Evolutionary conservation across 352 stramenopile species (phyloP).

Genomic region (Globisporangium radiosum): DNA sequence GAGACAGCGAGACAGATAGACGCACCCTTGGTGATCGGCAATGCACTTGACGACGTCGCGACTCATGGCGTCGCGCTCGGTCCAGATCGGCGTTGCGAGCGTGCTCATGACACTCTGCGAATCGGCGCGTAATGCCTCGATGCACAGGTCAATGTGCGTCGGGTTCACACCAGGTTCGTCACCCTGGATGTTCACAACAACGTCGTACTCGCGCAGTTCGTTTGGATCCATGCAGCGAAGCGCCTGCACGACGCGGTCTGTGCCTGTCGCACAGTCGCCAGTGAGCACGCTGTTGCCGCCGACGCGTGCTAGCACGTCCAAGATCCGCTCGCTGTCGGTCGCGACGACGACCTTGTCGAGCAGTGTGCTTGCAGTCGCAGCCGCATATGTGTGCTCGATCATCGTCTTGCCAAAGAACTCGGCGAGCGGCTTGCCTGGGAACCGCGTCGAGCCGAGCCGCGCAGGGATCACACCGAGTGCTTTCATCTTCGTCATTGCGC

Average conservation of each 20-base stretch:
- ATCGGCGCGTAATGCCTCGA: conserved; percentile 47
- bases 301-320: conserved; percentile 33
- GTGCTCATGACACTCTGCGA: conserved; percentile 67
- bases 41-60: conserved; percentile 80
- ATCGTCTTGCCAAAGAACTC: conserved; percentile 77
- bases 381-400: conserved; percentile 80
- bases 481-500: conserved; percentile 26
- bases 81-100: conserved; percentile 54
- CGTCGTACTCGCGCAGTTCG: conserved; percentile 51
- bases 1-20: background rate
- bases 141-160: conserved; percentile 63
- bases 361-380: conserved; percentile 33
- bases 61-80: conserved; percentile 45
- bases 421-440: conserved; percentile 70
- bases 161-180: conserved; percentile 80
- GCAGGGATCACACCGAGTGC: conserved; percentile 76
- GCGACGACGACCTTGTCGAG: conserved; percentile 74
- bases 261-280: conserved; percentile 59
- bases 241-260: conserved; percentile 67
- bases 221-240: conserved; percentile 29
- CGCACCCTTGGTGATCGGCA: conserved; percentile 45
- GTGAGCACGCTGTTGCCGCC: conserved; percentile 56
- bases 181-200: conserved; percentile 82
- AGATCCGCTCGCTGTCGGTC: conserved; percentile 63
- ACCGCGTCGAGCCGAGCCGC: conserved; percentile 62